Conservation (phyloP, 169 alveolate species). For the Cryptosporidium xiaoi region DNA sequence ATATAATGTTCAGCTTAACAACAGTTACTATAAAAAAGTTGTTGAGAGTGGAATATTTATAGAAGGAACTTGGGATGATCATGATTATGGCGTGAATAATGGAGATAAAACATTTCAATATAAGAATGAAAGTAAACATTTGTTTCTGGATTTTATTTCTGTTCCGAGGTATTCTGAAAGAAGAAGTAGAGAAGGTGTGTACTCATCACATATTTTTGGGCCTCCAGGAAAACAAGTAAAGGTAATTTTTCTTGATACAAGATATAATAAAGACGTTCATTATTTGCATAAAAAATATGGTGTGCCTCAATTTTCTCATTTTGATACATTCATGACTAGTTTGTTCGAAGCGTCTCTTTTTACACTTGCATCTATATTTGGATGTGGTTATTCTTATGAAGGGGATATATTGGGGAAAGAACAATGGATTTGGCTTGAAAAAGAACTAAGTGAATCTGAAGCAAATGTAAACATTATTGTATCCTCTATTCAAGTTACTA, state of each 20-base stretch:
- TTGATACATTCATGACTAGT: slow-evolving; percentile 43
- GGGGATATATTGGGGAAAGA: slow-evolving; percentile 90
- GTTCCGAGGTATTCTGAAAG: slow-evolving; percentile 84
- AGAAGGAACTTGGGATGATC: slow-evolving; percentile 87
- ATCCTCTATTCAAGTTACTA: slow-evolving; percentile 88
- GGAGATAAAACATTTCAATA: slow-evolving; percentile 79
- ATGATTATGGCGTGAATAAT: slow-evolving; percentile 86
- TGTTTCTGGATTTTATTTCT: slow-evolving; percentile 81
- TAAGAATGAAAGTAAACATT: slow-evolving; percentile 79
- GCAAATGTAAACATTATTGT: slow-evolving; percentile 87
- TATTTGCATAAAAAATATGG: slow-evolving; percentile 34
- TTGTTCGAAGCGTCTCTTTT: slow-evolving; percentile 61
- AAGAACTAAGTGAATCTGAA: slow-evolving; percentile 85
- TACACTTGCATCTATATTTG: slow-evolving; percentile 38
- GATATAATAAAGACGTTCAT: slow-evolving; percentile 81
- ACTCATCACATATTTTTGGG: slow-evolving; percentile 82
- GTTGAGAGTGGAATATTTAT: slow-evolving; percentile 39
- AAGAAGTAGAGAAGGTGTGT: slow-evolving; percentile 84
- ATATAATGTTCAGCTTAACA: slow-evolving; percentile 26
- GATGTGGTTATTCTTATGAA: slow-evolving; percentile 75
- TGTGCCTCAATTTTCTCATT: slow-evolving; percentile 22
- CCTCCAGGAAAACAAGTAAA: slow-evolving; percentile 82
- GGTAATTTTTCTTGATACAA: slow-evolving; percentile 82
- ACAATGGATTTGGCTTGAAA: slow-evolving; percentile 91
- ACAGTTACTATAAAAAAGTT: slow-evolving; percentile 6